Evolutionary conservation across 1,139 yeast species (phyloP), one percentile per base, ranked within the genome.

Genomic region (Casaregolazyma suthepensis): DNA sequence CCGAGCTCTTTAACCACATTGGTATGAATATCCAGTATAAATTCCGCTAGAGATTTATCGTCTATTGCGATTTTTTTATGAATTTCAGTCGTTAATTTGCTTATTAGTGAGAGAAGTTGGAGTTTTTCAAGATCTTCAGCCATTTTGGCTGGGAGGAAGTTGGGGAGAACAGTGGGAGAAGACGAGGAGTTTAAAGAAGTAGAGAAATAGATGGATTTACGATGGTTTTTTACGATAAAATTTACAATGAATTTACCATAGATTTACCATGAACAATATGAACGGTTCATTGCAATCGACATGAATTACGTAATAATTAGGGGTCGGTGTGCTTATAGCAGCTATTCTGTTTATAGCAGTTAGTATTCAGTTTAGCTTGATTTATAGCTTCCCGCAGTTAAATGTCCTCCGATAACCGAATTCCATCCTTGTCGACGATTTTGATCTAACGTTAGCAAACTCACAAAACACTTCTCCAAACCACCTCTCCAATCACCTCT

Each of bases 391-490:
- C 23, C 35, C n/a, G n/a, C n/a, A n/a, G n/a, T n/a, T 48, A 52
- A 26, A 52, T 22, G 40, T 52, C 66, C 7, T 79, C 85, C 45
- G 79, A 70, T 42, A 72, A 75, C 67, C 81, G 80, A 44, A 71
- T 61, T 46, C 76, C 76, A 31, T 66, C 62, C 66, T 85, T 81
- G 65, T 83, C 88, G 40, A 91, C 87, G 46, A 86, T 79, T 71
- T 90, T 89, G 52, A 89, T 80, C 54, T 51, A 43, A 23, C 12
- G 46, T 51, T 51, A 51, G 53, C 43, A 4, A 18, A n/a, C 6
- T n/a, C 15, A 13, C 26, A 9, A 15, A 26, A 5, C n/a, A n/a
- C n/a, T n/a, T n/a, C n/a, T n/a, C n/a, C n/a, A n/a, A n/a, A n/a
- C n/a, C n/a, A n/a, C n/a, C n/a, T n/a, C n/a, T n/a, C n/a, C n/a